phyloP scores from a whole-genome alignment of 164 flowering plant genomes.

The Piper longum region DNA sequence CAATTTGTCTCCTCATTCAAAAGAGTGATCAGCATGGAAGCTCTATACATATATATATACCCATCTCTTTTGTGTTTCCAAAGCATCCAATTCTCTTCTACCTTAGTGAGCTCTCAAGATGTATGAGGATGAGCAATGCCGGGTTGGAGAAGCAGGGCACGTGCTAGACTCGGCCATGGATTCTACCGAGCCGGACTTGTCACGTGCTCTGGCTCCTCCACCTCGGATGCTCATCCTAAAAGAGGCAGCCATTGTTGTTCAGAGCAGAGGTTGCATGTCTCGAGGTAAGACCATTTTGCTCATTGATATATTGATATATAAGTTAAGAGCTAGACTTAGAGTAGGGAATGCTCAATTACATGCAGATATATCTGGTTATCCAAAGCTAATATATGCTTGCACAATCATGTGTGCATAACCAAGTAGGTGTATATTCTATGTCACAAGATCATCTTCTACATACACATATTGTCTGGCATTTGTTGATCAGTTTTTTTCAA shows the following conservation, averaged over 20 bases:
- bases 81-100: not conserved
- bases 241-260: not conserved
- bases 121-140: constrained; percentile 1
- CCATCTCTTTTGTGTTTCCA: not conserved
- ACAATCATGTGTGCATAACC: not conserved
- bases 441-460: too few species aligned
- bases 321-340: not conserved
- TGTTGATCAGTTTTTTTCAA: too few species aligned
- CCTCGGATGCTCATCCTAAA: constrained; percentile 17
- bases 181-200: constrained; percentile 3
- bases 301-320: too few species aligned
- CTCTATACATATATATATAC: not conserved
- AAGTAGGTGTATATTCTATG: not conserved
- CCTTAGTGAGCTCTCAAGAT: not conserved
- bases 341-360: not conserved
- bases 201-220: constrained; percentile 44
- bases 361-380: not conserved
- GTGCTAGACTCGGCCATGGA: not conserved
- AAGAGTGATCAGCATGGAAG: not conserved
- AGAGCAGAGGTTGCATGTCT: not conserved
- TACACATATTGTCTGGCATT: too few species aligned
- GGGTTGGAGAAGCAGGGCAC: constrained; percentile 13
- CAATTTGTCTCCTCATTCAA: not conserved
- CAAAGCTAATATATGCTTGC: not conserved
- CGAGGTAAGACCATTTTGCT: too few species aligned